Evolutionary conservation across 495 filamentous ascomycete genomes (phyloP).

Genomic region (Cercophora sp.): DNA sequence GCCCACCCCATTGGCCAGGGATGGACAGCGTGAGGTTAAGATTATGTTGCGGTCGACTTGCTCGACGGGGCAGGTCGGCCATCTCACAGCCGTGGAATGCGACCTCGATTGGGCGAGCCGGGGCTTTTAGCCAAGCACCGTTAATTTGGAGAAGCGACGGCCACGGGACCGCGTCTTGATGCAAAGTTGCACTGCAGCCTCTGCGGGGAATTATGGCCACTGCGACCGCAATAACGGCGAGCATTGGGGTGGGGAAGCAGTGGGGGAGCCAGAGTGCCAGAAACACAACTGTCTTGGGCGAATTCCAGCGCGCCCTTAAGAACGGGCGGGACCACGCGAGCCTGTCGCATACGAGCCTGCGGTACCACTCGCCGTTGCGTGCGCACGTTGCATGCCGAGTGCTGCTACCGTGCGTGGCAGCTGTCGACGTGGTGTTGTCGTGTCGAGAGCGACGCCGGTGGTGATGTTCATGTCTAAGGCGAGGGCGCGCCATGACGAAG

Average conservation of each 20-base stretch:
- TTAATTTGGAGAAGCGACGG: slow-evolving; percentile 23
- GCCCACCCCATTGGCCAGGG: slow-evolving; percentile 21
- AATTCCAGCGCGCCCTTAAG: no score
- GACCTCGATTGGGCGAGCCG: slow-evolving; percentile 17
- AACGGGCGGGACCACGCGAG: no score
- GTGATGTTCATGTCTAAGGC: no score
- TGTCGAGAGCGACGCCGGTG: no score
- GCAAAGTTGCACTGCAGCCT: slow-evolving; percentile 15
- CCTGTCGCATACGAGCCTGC: no score
- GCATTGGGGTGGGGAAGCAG: not conserved
- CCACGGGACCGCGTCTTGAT: slow-evolving; percentile 16
- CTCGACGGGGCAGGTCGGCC: slow-evolving; percentile 30
- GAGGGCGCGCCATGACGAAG: no score
- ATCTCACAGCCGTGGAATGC: slow-evolving; percentile 27
- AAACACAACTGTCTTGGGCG: not conserved
- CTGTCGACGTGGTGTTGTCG: no score
- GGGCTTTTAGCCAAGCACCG: slow-evolving; percentile 18
- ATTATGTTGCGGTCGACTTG: slow-evolving; percentile 13
- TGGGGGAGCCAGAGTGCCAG: not conserved
- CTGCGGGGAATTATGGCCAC: slow-evolving; percentile 9
- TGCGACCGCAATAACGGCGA: not conserved
- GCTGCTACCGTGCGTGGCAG: no score
- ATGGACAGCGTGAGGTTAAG: not conserved
- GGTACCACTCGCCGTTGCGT: no score
- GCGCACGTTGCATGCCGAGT: no score